phyloP scores from a whole-genome alignment of 768 basidiomycete genomes.

The Leccinellum rugosiceps region DNA sequence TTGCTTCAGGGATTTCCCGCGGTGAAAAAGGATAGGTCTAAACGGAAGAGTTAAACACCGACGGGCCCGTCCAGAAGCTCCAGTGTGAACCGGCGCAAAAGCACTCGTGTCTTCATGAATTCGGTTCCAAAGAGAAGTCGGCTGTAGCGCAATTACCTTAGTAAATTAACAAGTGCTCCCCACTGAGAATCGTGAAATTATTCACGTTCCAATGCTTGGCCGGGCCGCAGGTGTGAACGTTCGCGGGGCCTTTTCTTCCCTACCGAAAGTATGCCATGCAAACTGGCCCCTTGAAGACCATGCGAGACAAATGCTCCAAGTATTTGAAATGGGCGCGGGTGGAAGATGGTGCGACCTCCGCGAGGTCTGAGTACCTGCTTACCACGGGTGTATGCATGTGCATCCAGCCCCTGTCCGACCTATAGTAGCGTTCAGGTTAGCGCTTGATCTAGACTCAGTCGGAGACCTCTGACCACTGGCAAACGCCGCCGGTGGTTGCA shows the following conservation, averaged over 20 bases:
- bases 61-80: not conserved
- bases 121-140: not conserved
- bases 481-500: not conserved
- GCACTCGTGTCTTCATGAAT: not conserved
- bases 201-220: not conserved
- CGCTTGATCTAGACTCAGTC: not conserved
- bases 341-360: not conserved
- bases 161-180: not conserved
- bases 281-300: not conserved
- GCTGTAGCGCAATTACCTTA: not conserved
- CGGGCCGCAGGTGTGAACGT: conserved; percentile 3
- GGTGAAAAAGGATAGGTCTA: not conserved
- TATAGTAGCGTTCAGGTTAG: not conserved
- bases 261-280: not conserved
- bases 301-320: not conserved
- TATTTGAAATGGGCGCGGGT: not conserved
- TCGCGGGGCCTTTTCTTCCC: conserved; percentile 8
- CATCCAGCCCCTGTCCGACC: not conserved
- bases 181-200: not conserved
- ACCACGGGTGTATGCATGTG: not conserved
- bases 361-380: not conserved
- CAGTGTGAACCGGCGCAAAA: not conserved
- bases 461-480: not conserved
- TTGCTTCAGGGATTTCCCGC: not conserved
- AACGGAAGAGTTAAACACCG: not conserved